Evolutionary conservation across 169 alveolate genomes (phyloP).

Genomic region (Babesia sp.): DNA sequence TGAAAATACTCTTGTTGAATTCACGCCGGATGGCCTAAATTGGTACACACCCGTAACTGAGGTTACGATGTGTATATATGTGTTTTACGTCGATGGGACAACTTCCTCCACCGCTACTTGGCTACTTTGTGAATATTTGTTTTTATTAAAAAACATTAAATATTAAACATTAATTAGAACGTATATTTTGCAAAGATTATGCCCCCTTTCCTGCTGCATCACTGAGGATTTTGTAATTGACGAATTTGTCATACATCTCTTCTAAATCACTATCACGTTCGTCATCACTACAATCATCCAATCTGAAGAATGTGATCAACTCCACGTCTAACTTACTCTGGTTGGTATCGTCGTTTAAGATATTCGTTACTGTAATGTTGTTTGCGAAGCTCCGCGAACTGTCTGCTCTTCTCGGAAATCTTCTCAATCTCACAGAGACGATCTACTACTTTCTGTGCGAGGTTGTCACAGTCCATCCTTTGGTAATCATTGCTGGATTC

Average conservation of each 20-base stretch:
- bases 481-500: constrained; percentile 1
- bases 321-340: neutral
- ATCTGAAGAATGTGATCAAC: neutral
- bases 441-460: constrained; percentile 28
- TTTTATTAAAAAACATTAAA: no score
- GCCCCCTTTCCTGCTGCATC: no score
- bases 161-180: no score
- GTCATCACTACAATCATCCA: neutral
- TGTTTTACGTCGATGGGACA: no score
- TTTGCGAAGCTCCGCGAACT: constrained; percentile 47
- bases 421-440: constrained; percentile 35
- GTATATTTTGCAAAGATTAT: no score
- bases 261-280: constrained; percentile 8
- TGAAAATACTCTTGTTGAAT: no score
- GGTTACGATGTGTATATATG: no score
- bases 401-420: neutral
- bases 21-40: no score
- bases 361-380: constrained; percentile 51
- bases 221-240: neutral
- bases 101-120: no score
- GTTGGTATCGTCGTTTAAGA: neutral
- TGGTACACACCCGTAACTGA: no score
- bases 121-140: no score
- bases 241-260: neutral
- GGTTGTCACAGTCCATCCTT: neutral